Percentiles rank a stretch among this genome's conserved stretches.
Conservation (phyloP, 2,329 filamentous ascomycete genomes). For the Colletotrichum sp. region DNA sequence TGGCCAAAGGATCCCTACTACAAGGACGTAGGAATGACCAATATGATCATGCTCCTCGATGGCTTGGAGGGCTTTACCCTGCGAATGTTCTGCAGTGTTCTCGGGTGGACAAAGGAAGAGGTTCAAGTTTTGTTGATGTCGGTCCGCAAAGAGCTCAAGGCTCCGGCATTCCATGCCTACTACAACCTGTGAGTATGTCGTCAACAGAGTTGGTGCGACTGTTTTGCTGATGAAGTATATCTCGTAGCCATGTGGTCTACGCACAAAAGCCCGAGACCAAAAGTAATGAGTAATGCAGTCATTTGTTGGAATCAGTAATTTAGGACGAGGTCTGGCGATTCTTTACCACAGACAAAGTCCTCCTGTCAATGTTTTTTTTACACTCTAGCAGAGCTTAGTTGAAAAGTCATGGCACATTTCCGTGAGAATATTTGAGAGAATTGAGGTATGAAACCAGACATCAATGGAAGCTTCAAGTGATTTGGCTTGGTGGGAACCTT, state of each 20-base stretch:
- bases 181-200: constrained; percentile 24
- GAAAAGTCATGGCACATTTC: not conserved
- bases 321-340: not conserved
- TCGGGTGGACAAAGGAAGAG: constrained; percentile 31
- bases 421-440: not conserved
- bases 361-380: fast-evolving
- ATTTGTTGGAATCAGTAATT: not conserved
- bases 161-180: constrained; percentile 25
- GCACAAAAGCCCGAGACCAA: constrained; percentile 7
- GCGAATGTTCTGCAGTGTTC: constrained; percentile 31
- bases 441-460: not conserved
- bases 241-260: constrained; percentile 20
- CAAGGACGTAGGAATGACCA: constrained; percentile 25
- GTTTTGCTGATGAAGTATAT: not conserved
- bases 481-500: not conserved
- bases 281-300: fast-evolving
- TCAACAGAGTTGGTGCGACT: no score
- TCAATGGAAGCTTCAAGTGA: not conserved
- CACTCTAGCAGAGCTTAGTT: not conserved
- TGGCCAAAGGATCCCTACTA: constrained; percentile 29
- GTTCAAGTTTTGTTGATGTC: constrained; percentile 29
- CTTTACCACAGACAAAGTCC: not conserved
- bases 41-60: constrained; percentile 19
- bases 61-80: constrained; percentile 28
- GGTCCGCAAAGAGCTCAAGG: constrained; percentile 32